A percentile compares a stretch with the other conserved stretches of the same genome.
Evolutionary conservation across 2,329 filamentous ascomycete genomes (phyloP).

Genomic region (Exserohilum rostratum): DNA sequence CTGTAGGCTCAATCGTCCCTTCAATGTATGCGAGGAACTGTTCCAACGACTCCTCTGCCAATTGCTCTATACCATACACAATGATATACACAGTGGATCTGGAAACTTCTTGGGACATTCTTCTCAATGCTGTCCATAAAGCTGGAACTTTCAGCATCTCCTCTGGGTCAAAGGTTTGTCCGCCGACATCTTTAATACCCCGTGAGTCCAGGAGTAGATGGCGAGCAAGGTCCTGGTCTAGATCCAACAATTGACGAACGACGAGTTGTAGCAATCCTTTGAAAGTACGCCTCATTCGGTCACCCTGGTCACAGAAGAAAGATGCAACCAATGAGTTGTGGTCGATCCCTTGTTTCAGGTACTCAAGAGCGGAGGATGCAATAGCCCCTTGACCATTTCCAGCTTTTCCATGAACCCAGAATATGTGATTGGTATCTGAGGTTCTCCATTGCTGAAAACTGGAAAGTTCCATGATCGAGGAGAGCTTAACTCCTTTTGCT

Average conservation of each 20-base stretch:
- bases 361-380: slow-evolving; percentile 27
- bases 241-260: slow-evolving; percentile 26
- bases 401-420: slow-evolving; percentile 34
- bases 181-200: slow-evolving; percentile 21
- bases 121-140: slow-evolving; percentile 28
- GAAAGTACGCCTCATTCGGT: slow-evolving; percentile 24
- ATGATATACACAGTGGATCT: slow-evolving; percentile 23
- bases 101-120: slow-evolving; percentile 18
- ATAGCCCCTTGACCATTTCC: slow-evolving; percentile 27
- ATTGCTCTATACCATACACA: slow-evolving; percentile 27
- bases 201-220: slow-evolving; percentile 29
- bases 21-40: slow-evolving; percentile 21
- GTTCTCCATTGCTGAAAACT: slow-evolving; percentile 23
- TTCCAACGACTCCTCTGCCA: slow-evolving; percentile 26
- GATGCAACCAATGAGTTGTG: slow-evolving; percentile 20
- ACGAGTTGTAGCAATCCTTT: slow-evolving; percentile 23
- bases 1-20: slow-evolving; percentile 1
- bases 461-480: slow-evolving; percentile 20
- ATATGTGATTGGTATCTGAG: slow-evolving; percentile 8
- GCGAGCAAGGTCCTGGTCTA: slow-evolving; percentile 24
- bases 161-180: slow-evolving; percentile 25
- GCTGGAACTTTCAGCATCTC: slow-evolving; percentile 18
- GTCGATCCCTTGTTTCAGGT: slow-evolving; percentile 8
- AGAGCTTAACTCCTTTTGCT: slow-evolving; percentile 14
- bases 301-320: slow-evolving; percentile 32